These are phyloP conservation scores for Penicillium frequentans DNA, from an alignment of 2,329 filamentous ascomycete genomes.

Conservation along the genomic window DNA sequence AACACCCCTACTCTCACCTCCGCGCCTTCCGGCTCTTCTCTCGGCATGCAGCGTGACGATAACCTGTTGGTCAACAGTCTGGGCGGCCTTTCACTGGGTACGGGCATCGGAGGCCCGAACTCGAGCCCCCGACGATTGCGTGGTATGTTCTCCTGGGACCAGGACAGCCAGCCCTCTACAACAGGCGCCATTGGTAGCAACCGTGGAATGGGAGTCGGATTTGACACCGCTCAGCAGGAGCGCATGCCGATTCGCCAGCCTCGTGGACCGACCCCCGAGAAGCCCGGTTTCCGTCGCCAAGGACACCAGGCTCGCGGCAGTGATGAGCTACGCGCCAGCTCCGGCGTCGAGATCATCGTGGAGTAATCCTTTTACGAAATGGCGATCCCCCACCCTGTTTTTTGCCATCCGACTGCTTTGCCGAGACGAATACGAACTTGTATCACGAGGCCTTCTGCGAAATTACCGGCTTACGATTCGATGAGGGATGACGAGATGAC, in stretches of 20 bases:
- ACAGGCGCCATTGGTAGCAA: conserved; percentile 65
- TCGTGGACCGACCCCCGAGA: conserved; percentile 61
- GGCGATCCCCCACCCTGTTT: conserved; percentile 27
- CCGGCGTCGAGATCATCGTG: conserved; percentile 63
- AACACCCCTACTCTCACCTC: conserved; percentile 68
- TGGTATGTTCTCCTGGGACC: conserved; percentile 62
- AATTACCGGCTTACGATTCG: conserved; percentile 47
- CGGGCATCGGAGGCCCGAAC: conserved; percentile 45
- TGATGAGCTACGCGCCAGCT: conserved; percentile 62
- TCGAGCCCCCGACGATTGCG: conserved; percentile 60
- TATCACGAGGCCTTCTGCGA: conserved; percentile 43
- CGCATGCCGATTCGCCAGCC: conserved; percentile 62
- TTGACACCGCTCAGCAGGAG: conserved; percentile 57
- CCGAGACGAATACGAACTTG: conserved; percentile 43
- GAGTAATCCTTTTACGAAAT: conserved; percentile 45
- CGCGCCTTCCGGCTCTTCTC: conserved; percentile 51
- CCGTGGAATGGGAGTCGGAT: conserved; percentile 60
- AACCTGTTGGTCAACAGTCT: conserved; percentile 64
- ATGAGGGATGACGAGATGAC: conserved; percentile 51
- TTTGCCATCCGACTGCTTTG: conserved; percentile 38
- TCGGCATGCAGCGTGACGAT: conserved; percentile 56
- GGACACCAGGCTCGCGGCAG: conserved; percentile 63
- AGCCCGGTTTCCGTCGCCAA: conserved; percentile 58
- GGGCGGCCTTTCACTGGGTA: conserved; percentile 59
- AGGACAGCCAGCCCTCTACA: conserved; percentile 47